Conservation (phyloP, 306 rosid species). For the Glycine latifolia region DNA sequence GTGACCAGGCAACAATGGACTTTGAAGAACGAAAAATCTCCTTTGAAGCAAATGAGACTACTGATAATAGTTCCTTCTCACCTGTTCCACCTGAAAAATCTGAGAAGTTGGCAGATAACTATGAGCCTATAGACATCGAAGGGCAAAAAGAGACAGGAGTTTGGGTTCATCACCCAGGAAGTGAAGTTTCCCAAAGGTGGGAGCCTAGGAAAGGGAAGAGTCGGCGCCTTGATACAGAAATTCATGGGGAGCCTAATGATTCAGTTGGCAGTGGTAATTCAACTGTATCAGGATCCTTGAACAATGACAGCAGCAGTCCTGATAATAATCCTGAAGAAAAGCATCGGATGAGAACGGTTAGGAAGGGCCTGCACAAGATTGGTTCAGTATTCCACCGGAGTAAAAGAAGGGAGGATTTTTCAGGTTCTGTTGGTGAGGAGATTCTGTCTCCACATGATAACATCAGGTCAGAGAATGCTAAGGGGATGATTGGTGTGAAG, state of each 20-base stretch:
- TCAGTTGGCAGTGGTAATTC: constrained; percentile 38
- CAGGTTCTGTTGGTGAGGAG: constrained; percentile 39
- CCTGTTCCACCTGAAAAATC: constrained; percentile 59
- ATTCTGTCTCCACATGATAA: constrained; percentile 59
- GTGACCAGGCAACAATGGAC: constrained; percentile 48
- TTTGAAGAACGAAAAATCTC: constrained; percentile 54
- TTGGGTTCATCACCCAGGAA: constrained; percentile 97
- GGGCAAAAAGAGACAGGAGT: constrained; percentile 89
- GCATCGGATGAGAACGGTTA: constrained; percentile 52
- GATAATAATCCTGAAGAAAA: constrained; percentile 65
- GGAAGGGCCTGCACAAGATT: constrained; percentile 73
- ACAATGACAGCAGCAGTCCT: constrained; percentile 60
- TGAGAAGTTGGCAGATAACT: constrained; percentile 62
- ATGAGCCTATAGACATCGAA: constrained; percentile 76
- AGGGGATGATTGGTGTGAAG: constrained; percentile 57
- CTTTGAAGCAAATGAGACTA: constrained; percentile 50
- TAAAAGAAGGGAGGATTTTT: too few species aligned
- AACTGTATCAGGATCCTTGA: constrained; percentile 50
- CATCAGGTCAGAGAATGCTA: constrained; percentile 56
- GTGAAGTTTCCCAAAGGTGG: constrained; percentile 76
- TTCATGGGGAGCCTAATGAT: constrained; percentile 61
- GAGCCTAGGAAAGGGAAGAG: constrained; percentile 84
- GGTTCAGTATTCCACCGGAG: constrained; percentile 66
- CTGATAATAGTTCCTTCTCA: constrained; percentile 58
- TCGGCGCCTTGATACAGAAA: constrained; percentile 71